Evolutionary conservation across 2,329 filamentous ascomycete species (phyloP).

Genomic region (Aureobasidium mangrovei): DNA sequence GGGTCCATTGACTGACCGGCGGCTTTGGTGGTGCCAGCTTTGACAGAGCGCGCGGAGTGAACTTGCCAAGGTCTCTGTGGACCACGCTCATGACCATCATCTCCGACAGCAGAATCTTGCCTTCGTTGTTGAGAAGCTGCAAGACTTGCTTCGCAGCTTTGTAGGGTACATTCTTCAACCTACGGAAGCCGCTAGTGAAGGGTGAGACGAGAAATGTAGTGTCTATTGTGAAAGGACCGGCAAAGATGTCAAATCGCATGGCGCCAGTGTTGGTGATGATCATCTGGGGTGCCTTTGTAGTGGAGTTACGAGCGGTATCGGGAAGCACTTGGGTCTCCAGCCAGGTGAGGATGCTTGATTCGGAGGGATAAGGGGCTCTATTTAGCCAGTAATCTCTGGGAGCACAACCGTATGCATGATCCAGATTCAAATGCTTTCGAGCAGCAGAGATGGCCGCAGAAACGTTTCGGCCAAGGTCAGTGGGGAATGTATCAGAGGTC

Average conservation of each 20-base stretch:
- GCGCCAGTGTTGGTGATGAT: slow-evolving; percentile 82
- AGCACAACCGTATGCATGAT: slow-evolving; percentile 71
- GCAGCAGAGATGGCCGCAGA: slow-evolving; percentile 61
- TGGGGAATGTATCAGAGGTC: slow-evolving; percentile 64
- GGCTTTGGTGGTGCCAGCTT: slow-evolving; percentile 14
- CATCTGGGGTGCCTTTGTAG: slow-evolving; percentile 48
- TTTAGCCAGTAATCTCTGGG: slow-evolving; percentile 75
- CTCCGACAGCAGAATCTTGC: slow-evolving; percentile 37
- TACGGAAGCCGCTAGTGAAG: slow-evolving; percentile 71
- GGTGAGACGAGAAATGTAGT: slow-evolving; percentile 79
- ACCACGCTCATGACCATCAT: slow-evolving; percentile 18
- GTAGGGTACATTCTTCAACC: slow-evolving; percentile 74
- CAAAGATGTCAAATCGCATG: slow-evolving; percentile 91
- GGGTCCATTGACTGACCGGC: not conserved
- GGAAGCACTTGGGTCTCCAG: slow-evolving; percentile 69
- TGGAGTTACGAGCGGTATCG: slow-evolving; percentile 43
- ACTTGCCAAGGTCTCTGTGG: slow-evolving; percentile 28
- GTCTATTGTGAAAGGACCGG: slow-evolving; percentile 82
- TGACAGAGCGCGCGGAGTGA: slow-evolving; percentile 5
- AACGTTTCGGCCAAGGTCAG: slow-evolving; percentile 63
- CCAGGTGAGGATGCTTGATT: slow-evolving; percentile 73
- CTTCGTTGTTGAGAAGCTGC: slow-evolving; percentile 48
- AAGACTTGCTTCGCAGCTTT: slow-evolving; percentile 61
- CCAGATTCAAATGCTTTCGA: slow-evolving; percentile 61
- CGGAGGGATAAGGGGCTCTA: slow-evolving; percentile 62